Base-by-base conservation (phyloP, 345 rosid genomes). In the Rhodamnia rubescens region DNA sequence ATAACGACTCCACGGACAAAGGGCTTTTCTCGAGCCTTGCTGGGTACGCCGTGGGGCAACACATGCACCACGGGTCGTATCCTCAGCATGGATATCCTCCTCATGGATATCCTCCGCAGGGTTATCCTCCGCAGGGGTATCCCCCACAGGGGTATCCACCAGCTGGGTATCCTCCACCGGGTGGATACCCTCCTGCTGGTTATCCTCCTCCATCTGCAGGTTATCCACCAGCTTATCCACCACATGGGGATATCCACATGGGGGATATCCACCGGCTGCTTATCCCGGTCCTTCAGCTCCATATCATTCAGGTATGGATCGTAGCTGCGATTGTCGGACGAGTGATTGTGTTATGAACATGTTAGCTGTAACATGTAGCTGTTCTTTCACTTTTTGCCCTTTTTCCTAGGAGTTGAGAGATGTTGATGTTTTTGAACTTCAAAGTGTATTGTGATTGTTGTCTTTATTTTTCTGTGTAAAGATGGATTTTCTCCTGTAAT, bases 11-110 rank as follows among this genome's bases (percentile, higher is more conserved):
- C 10, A 83, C 82, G 21, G 94, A 94, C 89, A 95, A 84, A 90
- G 99, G 98, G 58, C 82, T 95, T 83, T 89, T 95, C 84, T 95
- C 96, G 36, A 27, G 88, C 87, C 92, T 94, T 54, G 95, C 89
- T 85, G 98, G 96, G 74, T 94, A 64, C 80, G 96, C 94, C 56
- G 91, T 89, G 2, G 96, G 94, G 58, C 89, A 89, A 59, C 20
- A 85, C 64, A 85, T 51, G n/a, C 86, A 80, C 15, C 85, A 56
- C 10, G 92, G 91, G 36, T 51, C 89, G n/a, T 84, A 87, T 58
- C 91, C 90, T 84, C 89, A 90, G 14, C 85, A 87, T 47, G 86
- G 74, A 27, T 86, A 89, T 57, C 85, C 91, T 44, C 85, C 89
- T 12, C 89, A 88, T 36, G 88, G 88, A 15, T 92, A 90, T 85